Evolutionary conservation across 192 early-diverging fungal species (phyloP).

Genomic region (Polychytrium aggregatum): DNA sequence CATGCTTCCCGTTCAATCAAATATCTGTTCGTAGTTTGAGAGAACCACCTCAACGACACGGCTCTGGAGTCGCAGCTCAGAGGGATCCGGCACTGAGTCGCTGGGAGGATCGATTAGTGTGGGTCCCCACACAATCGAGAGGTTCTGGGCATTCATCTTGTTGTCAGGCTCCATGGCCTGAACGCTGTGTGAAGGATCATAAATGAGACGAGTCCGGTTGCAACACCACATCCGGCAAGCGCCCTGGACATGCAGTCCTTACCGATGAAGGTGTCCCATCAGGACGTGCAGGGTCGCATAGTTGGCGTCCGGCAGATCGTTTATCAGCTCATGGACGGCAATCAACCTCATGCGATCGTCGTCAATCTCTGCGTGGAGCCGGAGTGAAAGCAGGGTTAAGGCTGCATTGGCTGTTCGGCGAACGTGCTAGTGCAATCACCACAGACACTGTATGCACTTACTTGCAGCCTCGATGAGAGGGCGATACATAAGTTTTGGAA

Average conservation of each 20-base stretch:
- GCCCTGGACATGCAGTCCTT: constrained; percentile 7
- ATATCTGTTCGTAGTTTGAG: constrained; percentile 52
- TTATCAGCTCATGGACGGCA: constrained; percentile 60
- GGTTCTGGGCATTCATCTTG: constrained; percentile 79
- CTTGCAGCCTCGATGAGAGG: constrained; percentile 61
- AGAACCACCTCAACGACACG: constrained; percentile 55
- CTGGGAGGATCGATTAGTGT: constrained; percentile 57
- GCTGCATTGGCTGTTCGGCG: background rate
- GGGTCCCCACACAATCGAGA: constrained; percentile 89
- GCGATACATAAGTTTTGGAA: constrained; percentile 57
- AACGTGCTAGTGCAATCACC: constrained; percentile 1
- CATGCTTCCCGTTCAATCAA: too few species aligned
- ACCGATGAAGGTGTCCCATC: constrained; percentile 72
- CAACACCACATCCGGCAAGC: too few species aligned
- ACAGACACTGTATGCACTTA: constrained; percentile 18
- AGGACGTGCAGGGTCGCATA: constrained; percentile 74
- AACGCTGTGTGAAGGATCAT: constrained; percentile 37
- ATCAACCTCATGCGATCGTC: constrained; percentile 51
- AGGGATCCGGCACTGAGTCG: constrained; percentile 13
- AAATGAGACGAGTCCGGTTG: background rate
- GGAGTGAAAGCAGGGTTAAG: background rate
- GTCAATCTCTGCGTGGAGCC: constrained; percentile 34
- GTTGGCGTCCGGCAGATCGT: constrained; percentile 66
- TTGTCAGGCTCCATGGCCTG: constrained; percentile 65
- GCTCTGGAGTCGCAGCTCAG: constrained; percentile 51